Evolutionary conservation across 2,329 filamentous ascomycete genomes (phyloP).

Genomic region (Pseudogymnoascus sp.): DNA sequence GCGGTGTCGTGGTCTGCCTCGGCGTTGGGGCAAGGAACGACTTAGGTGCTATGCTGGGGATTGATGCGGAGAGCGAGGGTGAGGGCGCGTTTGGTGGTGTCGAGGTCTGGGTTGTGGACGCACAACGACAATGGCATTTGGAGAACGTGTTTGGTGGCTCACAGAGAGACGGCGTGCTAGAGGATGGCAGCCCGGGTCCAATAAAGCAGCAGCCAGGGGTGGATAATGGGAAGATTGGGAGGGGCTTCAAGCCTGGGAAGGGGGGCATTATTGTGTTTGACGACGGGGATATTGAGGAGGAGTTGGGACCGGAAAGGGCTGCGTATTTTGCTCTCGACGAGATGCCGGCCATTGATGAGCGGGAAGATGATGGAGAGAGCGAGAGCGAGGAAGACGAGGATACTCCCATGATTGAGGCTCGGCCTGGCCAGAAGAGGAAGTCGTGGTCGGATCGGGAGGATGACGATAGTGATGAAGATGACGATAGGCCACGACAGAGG

Average conservation of each 20-base stretch:
- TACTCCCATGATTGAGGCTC: constrained; percentile 41
- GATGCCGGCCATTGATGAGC: constrained; percentile 84
- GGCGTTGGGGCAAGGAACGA: constrained; percentile 91
- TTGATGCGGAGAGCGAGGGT: constrained; percentile 58
- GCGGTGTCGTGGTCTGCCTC: constrained; percentile 84
- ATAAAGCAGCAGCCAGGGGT: constrained; percentile 57
- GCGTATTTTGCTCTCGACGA: constrained; percentile 79
- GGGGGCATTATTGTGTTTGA: constrained; percentile 93
- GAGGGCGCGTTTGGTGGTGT: constrained; percentile 65
- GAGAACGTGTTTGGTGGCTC: constrained; percentile 83
- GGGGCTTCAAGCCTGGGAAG: constrained; percentile 65
- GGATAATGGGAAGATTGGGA: constrained; percentile 61
- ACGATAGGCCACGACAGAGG: constrained; percentile 68
- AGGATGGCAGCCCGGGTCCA: constrained; percentile 27
- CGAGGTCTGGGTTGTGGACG: constrained; percentile 90
- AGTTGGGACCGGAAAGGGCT: constrained; percentile 63
- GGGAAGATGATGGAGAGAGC: constrained; percentile 52
- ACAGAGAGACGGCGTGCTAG: constrained; percentile 39
- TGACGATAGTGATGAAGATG: constrained; percentile 56
- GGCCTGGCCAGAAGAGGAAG: constrained; percentile 64
- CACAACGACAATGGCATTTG: constrained; percentile 88
- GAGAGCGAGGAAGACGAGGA: constrained; percentile 48
- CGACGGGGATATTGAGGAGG: constrained; percentile 88
- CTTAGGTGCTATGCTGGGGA: constrained; percentile 67
- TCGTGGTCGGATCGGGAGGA: constrained; percentile 66